Percentiles rank a stretch among this genome's conserved stretches.
phyloP scores from a whole-genome alignment of 306 rosid genomes.

The Inga leiocalycina region DNA sequence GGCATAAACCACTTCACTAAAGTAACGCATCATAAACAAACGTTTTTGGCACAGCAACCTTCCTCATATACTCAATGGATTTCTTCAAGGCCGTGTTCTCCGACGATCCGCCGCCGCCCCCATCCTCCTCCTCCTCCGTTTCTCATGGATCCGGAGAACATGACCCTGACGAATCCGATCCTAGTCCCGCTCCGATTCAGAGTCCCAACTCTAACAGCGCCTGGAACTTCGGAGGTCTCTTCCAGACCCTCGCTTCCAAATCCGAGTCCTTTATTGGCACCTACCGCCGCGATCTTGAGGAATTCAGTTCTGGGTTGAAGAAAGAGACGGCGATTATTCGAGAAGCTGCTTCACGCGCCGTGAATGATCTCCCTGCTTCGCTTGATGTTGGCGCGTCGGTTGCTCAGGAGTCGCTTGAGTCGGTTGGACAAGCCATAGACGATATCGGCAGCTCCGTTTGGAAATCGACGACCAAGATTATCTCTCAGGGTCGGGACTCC shows the following conservation, averaged over 20 bases:
- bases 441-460: slow-evolving; percentile 87
- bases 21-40: background rate
- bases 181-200: background rate
- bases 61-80: slow-evolving; percentile 40
- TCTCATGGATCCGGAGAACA: slow-evolving; percentile 17
- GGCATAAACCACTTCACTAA: background rate
- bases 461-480: slow-evolving; percentile 86
- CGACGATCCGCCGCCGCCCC: slow-evolving; percentile 52
- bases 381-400: slow-evolving; percentile 86
- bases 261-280: slow-evolving; percentile 72
- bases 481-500: slow-evolving; percentile 78
- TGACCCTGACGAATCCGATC: slow-evolving; percentile 24
- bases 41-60: background rate
- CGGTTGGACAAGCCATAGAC: slow-evolving; percentile 93
- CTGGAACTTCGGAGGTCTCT: slow-evolving; percentile 87
- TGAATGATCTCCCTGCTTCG: slow-evolving; percentile 70
- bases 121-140: slow-evolving; percentile 28
- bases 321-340: slow-evolving; percentile 81
- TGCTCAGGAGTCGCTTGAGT: slow-evolving; percentile 92
- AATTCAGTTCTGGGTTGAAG: slow-evolving; percentile 74
- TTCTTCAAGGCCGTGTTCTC: slow-evolving; percentile 71
- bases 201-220: slow-evolving; percentile 21
- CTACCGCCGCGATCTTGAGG: slow-evolving; percentile 87
- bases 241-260: slow-evolving; percentile 70
- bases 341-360: slow-evolving; percentile 92